Conservation (phyloP, 768 basidiomycete genomes). For the Tulasnella sp. region DNA sequence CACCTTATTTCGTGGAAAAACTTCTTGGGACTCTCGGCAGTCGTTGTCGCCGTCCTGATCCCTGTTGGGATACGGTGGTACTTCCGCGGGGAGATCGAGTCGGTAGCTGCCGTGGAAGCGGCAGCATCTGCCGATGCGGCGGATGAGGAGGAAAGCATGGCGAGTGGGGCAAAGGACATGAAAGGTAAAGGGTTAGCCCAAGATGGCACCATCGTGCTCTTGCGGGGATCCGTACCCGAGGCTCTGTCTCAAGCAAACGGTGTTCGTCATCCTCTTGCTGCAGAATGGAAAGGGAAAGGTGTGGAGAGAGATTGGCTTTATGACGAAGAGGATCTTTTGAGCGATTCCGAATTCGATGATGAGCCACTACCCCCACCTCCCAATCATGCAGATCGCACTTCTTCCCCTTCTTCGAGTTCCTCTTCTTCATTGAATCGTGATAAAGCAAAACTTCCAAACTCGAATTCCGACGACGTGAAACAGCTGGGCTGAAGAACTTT, state of each 20-base stretch:
- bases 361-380: constrained; percentile 14
- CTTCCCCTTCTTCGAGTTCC: too few relatives aligned
- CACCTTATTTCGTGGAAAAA: constrained; percentile 87
- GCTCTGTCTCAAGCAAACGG: background rate
- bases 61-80: constrained; percentile 80
- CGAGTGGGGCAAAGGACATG: constrained; percentile 1
- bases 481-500: too few relatives aligned
- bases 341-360: constrained; percentile 8
- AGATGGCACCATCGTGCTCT: background rate
- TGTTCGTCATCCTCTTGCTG: background rate
- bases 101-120: constrained; percentile 25
- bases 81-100: constrained; percentile 51
- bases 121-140: constrained; percentile 26
- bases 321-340: constrained; percentile 6
- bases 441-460: too few relatives aligned
- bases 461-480: too few relatives aligned
- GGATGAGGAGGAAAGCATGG: background rate
- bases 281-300: constrained; percentile 12
- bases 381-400: background rate
- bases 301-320: constrained; percentile 1
- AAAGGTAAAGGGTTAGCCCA: background rate
- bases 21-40: constrained; percentile 69
- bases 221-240: constrained; percentile 1
- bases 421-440: too few relatives aligned
- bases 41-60: constrained; percentile 84